A percentile compares a stretch with the other conserved stretches of the same genome.
phyloP scores from a whole-genome alignment of 345 rosid genomes.

The Raphanus sativus region DNA sequence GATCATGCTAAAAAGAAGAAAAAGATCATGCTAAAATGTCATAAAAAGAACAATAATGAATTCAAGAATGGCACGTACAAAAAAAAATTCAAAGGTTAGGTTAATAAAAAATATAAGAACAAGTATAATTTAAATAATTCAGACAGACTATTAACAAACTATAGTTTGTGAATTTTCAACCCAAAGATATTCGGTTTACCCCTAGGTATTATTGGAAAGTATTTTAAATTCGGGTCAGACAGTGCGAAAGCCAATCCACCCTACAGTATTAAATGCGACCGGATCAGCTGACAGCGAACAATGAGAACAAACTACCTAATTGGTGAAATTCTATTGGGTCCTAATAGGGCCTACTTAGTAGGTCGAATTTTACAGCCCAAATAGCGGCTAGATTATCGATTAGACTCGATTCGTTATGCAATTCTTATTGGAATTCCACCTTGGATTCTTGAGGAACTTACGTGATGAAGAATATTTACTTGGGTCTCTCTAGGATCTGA shows the following conservation, averaged over 20 bases:
- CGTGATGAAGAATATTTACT: neutral
- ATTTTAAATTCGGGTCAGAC: too few relatives aligned
- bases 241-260: too few relatives aligned
- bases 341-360: neutral
- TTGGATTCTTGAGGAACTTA: neutral
- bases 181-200: neutral
- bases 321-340: neutral
- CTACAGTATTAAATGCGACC: too few relatives aligned
- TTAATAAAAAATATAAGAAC: neutral
- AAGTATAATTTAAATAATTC: neutral
- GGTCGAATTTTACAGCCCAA: neutral
- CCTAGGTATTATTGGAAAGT: too few relatives aligned
- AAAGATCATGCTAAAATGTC: neutral
- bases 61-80: neutral
- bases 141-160: neutral
- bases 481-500: neutral
- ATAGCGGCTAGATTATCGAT: neutral
- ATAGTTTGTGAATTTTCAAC: neutral
- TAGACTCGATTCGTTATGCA: neutral
- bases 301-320: neutral
- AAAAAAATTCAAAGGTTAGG: neutral
- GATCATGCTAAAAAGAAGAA: neutral
- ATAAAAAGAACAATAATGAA: neutral
- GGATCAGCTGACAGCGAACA: too few relatives aligned
- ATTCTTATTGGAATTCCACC: neutral